Conservation (phyloP, 805 yeast genomes). For the Candida adriatica region DNA sequence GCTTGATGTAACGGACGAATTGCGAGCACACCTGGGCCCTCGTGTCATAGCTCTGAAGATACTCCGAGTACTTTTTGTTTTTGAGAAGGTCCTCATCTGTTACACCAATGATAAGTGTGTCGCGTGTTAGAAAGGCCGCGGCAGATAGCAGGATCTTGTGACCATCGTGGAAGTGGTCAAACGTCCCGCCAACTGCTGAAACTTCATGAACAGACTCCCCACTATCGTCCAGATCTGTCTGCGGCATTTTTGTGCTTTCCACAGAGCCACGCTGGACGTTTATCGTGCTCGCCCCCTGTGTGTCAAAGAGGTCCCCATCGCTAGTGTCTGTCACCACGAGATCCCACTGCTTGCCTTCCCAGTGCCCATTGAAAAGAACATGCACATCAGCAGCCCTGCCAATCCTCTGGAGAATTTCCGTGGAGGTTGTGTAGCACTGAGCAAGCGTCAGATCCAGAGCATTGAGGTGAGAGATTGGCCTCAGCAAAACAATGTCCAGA, state of each 20-base stretch:
- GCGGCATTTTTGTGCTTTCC: not conserved
- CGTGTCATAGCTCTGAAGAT: slow-evolving; percentile 47
- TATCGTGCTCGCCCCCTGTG: slow-evolving; percentile 5
- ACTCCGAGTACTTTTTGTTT: slow-evolving; percentile 68
- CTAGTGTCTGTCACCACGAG: slow-evolving; percentile 10
- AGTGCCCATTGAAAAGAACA: slow-evolving; percentile 23
- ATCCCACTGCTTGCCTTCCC: slow-evolving; percentile 18
- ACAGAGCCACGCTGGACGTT: slow-evolving; percentile 8
- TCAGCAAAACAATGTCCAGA: slow-evolving; percentile 17
- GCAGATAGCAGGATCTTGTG: slow-evolving; percentile 80
- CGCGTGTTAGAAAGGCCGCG: slow-evolving; percentile 53
- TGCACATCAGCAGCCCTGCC: slow-evolving; percentile 9
- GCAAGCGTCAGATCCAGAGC: slow-evolving; percentile 18
- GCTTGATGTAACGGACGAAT: slow-evolving; percentile 45
- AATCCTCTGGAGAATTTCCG: slow-evolving; percentile 8
- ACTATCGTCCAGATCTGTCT: slow-evolving; percentile 14
- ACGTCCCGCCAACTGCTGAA: slow-evolving; percentile 88
- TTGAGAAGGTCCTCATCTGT: slow-evolving; percentile 68
- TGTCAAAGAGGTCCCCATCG: slow-evolving; percentile 7
- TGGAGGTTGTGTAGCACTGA: slow-evolving; percentile 15
- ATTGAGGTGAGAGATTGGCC: slow-evolving; percentile 14
- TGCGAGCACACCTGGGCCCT: slow-evolving; percentile 41
- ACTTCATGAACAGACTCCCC: slow-evolving; percentile 26
- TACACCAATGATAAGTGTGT: slow-evolving; percentile 67
- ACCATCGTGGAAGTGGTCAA: slow-evolving; percentile 94